Evolutionary conservation across 2,329 filamentous ascomycete genomes (phyloP).

Genomic region (Dendrostoma leiphaemia): DNA sequence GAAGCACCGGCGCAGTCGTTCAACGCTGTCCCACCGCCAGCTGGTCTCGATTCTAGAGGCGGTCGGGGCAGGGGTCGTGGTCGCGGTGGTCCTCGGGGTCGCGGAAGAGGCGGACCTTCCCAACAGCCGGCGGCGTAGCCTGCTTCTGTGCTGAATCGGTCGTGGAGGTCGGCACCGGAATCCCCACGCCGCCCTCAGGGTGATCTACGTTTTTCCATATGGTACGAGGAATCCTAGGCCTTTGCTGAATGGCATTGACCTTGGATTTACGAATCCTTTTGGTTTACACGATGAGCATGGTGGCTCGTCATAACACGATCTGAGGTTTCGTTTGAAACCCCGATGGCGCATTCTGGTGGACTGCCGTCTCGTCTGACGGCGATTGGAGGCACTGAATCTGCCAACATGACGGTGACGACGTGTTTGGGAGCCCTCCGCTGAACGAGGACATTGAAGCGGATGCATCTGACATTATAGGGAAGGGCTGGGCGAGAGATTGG

Average conservation of each 20-base stretch:
- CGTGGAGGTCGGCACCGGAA: not conserved
- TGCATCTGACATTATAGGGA: not conserved
- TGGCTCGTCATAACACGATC: not conserved
- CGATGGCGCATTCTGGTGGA: not conserved
- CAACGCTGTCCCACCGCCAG: slow-evolving; percentile 60
- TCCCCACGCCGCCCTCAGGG: not conserved
- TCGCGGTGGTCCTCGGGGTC: slow-evolving; percentile 17
- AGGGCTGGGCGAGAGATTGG: not conserved
- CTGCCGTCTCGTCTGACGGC: not conserved
- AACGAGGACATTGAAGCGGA: not conserved
- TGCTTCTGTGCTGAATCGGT: not conserved
- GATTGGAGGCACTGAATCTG: not conserved
- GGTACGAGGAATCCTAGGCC: not conserved
- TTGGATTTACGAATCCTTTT: not conserved
- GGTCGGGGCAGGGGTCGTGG: slow-evolving; percentile 32
- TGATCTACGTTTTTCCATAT: not conserved
- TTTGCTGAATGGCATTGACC: not conserved
- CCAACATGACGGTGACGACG: not conserved
- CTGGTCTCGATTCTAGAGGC: slow-evolving; percentile 47
- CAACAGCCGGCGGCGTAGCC: slow-evolving; percentile 11
- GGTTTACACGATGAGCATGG: too few species aligned
- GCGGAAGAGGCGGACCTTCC: slow-evolving; percentile 13
- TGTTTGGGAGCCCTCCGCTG: not conserved
- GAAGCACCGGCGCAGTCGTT: slow-evolving; percentile 35
- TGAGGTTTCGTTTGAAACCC: not conserved